These are phyloP conservation scores for Tulasnella sp. DNA, from an alignment of 768 basidiomycete species.

Conservation along the genomic window DNA sequence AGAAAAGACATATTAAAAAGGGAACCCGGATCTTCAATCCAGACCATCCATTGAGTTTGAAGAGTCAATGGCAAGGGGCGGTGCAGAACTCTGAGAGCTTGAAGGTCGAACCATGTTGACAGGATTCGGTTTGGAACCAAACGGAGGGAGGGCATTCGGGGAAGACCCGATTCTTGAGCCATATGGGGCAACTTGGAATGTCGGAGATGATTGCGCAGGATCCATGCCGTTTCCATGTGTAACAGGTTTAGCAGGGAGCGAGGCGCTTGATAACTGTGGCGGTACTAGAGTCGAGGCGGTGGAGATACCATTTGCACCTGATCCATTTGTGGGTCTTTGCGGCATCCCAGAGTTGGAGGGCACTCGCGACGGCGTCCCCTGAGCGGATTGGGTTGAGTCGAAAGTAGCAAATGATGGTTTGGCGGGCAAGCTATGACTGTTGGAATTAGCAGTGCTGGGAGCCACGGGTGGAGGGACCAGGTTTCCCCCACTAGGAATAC, in stretches of 20 bases:
- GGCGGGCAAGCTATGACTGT: not conserved
- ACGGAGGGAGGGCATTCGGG: not conserved
- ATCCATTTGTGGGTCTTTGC: not conserved
- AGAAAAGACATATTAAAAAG: not conserved
- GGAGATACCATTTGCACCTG: not conserved
- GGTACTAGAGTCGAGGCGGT: not conserved
- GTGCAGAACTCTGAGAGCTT: slow-evolving; percentile 1
- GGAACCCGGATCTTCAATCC: not conserved
- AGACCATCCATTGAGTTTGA: not conserved
- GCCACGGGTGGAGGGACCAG: not conserved
- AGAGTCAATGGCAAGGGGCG: not conserved
- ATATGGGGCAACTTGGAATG: not conserved
- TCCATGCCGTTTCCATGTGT: not conserved
- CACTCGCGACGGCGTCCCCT: not conserved
- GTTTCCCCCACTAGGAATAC: not conserved
- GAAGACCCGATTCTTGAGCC: not conserved
- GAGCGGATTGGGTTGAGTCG: not conserved
- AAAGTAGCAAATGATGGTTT: not conserved
- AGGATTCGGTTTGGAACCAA: slow-evolving; percentile 7
- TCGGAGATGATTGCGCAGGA: not conserved
- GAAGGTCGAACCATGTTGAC: not conserved
- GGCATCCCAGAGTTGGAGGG: not conserved
- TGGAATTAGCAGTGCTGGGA: not conserved
- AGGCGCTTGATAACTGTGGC: not conserved
- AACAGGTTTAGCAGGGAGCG: not conserved